Percentiles rank a stretch among this genome's conserved stretches.
Conservation (phyloP, 441 rosid species). For the Geranium incanum region DNA sequence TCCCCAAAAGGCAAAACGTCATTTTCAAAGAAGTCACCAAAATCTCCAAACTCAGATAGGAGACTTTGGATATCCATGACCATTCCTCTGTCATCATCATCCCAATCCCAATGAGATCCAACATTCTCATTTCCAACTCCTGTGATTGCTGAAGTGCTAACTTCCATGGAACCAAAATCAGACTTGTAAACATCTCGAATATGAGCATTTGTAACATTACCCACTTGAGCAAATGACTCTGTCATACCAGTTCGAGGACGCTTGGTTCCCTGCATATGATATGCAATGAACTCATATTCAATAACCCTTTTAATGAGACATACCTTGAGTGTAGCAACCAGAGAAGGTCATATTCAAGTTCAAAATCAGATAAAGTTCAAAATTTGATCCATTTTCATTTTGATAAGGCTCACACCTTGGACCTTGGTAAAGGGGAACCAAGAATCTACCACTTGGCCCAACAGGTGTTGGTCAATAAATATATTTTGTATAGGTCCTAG, state of each 20-base stretch:
- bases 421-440: no score
- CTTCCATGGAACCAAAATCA: constrained; percentile 54
- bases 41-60: constrained; percentile 98
- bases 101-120: constrained; percentile 89
- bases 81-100: constrained; percentile 79
- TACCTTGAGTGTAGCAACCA: no score
- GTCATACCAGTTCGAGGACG: constrained; percentile 66
- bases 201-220: constrained; percentile 39
- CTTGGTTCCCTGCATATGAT: constrained; percentile 70
- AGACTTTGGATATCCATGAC: constrained; percentile 94
- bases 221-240: constrained; percentile 67
- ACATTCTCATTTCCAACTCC: constrained; percentile 65
- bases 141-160: constrained; percentile 50
- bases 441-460: no score
- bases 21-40: constrained; percentile 95
- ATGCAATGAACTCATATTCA: constrained; percentile 17
- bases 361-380: no score
- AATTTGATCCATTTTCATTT: no score
- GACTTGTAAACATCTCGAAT: constrained; percentile 48
- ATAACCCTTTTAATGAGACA: neutral
- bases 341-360: no score
- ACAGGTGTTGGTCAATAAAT: neutral
- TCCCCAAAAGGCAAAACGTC: constrained; percentile 97
- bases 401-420: no score
- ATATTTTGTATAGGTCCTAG: neutral